Base-by-base conservation (phyloP, 2,329 filamentous ascomycete species). In the Microascus cirrosus region DNA sequence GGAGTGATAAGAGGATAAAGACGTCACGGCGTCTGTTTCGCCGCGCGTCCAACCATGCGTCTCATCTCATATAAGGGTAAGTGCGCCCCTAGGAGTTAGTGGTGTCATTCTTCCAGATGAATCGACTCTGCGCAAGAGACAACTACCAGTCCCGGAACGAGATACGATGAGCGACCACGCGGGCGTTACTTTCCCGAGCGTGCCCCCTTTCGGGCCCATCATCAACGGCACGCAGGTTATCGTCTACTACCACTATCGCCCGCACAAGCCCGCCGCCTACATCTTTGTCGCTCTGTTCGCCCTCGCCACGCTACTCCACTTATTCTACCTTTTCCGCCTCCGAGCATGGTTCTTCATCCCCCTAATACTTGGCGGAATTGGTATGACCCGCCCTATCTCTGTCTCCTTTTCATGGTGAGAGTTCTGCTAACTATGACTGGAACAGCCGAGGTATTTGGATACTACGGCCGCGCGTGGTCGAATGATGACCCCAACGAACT, bases 281-380 rank as follows among this genome's bases (percentile, higher is more conserved):
- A 62, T 74, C 11, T 77, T 77, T 54, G 65, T 73, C 15, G 65
- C 67, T 3, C 56, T 79, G n/a, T 75, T 80, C 61, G 65, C 65
- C n/a, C 59, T 74, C 12, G 69, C 76, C 3, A 70, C 74, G 0
- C 36, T 68, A 0, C 56, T 73, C 0, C 78, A 80, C 62, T 58
- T 65, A 3, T 73, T 66, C 24, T 74, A 75, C 57, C 62, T 79
- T 36, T 25, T 71, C 35, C 66, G 67, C 20, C 66, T 69, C 1
- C 68, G 73, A 56, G 75, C 76, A 12, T 81, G 77, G 76, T 81
- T 77, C 64, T 75, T 80, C 62, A 74, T 77, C 3, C 75, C 79
- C 0, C 75, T 82, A 48, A 61, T 77, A 3, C 68, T 82, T 28
- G 79, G 80, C 20, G 77, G 77, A 48, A 61, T 75, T 20, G 77